phyloP scores from a whole-genome alignment of 768 basidiomycete genomes.

The Mycena filopes region DNA sequence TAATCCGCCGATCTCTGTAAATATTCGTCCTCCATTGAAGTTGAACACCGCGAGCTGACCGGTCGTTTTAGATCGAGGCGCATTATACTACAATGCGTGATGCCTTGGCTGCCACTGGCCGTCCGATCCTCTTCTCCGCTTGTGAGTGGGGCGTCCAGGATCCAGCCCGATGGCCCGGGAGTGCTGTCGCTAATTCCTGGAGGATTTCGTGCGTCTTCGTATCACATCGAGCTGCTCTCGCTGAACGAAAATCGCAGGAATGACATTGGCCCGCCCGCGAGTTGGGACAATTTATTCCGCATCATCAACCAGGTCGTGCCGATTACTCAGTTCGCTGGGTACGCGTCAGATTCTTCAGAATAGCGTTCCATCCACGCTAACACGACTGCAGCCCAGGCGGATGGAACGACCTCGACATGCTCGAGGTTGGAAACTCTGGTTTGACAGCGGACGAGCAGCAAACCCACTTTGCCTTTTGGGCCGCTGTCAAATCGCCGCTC shows the following conservation, averaged over 20 bases:
- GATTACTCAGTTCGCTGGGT: slow-evolving; percentile 58
- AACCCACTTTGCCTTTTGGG: slow-evolving; percentile 65
- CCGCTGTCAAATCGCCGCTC: slow-evolving; percentile 61
- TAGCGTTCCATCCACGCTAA: slow-evolving; percentile 41
- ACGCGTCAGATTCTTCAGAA: slow-evolving; percentile 44
- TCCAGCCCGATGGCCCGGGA: slow-evolving; percentile 61
- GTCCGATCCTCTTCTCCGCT: slow-evolving; percentile 62
- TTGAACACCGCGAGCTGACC: slow-evolving; percentile 4
- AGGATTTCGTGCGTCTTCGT: slow-evolving; percentile 52
- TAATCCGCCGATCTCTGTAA: slow-evolving; percentile 53
- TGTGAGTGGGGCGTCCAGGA: slow-evolving; percentile 65
- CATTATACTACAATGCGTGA: slow-evolving; percentile 59
- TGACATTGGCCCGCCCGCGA: slow-evolving; percentile 58
- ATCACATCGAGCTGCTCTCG: background rate
- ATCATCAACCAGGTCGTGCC: slow-evolving; percentile 66
- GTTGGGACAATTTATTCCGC: slow-evolving; percentile 59
- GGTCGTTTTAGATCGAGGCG: slow-evolving; percentile 48
- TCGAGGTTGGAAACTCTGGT: slow-evolving; percentile 62
- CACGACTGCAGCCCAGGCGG: slow-evolving; percentile 1
- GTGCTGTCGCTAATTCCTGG: slow-evolving; percentile 61
- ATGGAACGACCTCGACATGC: slow-evolving; percentile 58
- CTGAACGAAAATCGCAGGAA: slow-evolving; percentile 43
- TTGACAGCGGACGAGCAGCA: slow-evolving; percentile 55
- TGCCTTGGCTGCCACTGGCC: slow-evolving; percentile 54
- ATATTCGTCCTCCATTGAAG: slow-evolving; percentile 15